phyloP scores from a whole-genome alignment of 805 yeast species.

The Kazachstania psychrophila region DNA sequence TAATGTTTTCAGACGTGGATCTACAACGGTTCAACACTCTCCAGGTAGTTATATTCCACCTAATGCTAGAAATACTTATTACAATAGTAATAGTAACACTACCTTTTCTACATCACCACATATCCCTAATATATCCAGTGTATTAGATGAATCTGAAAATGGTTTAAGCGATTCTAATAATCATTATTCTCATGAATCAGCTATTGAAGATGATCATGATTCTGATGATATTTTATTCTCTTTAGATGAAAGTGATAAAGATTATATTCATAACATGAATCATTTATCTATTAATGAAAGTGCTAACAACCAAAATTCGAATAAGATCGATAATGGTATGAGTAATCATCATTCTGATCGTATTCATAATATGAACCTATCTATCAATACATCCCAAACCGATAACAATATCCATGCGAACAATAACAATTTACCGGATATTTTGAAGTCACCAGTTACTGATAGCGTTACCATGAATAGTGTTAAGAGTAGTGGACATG shows the following conservation, averaged over 20 bases:
- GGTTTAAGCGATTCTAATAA: conserved; percentile 30
- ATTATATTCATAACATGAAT: conserved; percentile 22
- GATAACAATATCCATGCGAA: neutral
- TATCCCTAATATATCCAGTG: conserved; percentile 21
- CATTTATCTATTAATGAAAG: conserved; percentile 14
- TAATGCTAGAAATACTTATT: conserved; percentile 37
- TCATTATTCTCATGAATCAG: conserved; percentile 1
- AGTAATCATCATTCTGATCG: neutral
- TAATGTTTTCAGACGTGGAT: conserved; percentile 5
- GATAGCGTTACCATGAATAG: neutral
- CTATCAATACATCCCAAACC: neutral
- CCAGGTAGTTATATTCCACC: conserved; percentile 66
- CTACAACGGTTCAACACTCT: conserved; percentile 13
- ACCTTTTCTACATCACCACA: conserved; percentile 10
- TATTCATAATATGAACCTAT: neutral
- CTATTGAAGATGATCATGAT: conserved; percentile 14
- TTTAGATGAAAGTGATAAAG: conserved; percentile 29
- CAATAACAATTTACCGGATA: conserved; percentile 22
- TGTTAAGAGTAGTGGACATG: neutral
- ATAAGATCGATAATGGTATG: conserved; percentile 5
- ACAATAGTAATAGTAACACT: conserved; percentile 7
- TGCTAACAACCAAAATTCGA: neutral
- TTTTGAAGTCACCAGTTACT: conserved; percentile 23
- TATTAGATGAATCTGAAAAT: conserved; percentile 10
- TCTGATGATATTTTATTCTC: conserved; percentile 29